Percentiles rank a stretch among this genome's conserved stretches.
Evolutionary conservation across 768 basidiomycete genomes (phyloP).

Genomic region (Trametes cingulata): DNA sequence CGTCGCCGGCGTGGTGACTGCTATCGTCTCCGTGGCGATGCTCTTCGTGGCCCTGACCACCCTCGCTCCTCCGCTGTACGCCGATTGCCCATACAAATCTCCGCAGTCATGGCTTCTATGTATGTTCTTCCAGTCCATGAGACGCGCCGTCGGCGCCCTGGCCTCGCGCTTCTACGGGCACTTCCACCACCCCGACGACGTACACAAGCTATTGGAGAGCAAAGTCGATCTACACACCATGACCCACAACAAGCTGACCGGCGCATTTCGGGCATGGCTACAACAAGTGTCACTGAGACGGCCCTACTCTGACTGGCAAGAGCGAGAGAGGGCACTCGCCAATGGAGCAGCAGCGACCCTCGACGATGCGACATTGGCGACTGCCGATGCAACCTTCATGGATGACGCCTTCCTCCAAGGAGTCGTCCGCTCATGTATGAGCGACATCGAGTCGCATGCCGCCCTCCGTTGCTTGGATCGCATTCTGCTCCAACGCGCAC

Average conservation of each 20-base stretch:
- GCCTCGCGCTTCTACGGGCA: conserved; percentile 10
- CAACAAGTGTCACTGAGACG: not conserved
- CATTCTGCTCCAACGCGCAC: conserved; percentile 15
- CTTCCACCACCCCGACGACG: not conserved
- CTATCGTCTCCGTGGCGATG: conserved; percentile 1
- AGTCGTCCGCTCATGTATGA: conserved; percentile 19
- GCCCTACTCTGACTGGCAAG: conserved; percentile 13
- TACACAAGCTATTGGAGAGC: conserved; percentile 5
- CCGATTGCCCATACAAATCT: conserved; percentile 21
- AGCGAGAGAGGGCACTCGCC: conserved; percentile 12
- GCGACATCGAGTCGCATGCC: conserved; percentile 15
- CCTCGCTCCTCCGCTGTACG: conserved; percentile 8
- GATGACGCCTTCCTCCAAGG: conserved; percentile 21
- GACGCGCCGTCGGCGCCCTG: not conserved
- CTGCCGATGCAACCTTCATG: conserved; percentile 17
- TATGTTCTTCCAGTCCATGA: not conserved
- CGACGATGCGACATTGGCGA: conserved; percentile 12
- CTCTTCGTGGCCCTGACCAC: conserved; percentile 5
- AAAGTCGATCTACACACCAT: not conserved
- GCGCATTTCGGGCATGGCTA: conserved; percentile 1
- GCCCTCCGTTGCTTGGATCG: conserved; percentile 17
- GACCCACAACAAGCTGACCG: conserved; percentile 1
- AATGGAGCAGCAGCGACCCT: not conserved
- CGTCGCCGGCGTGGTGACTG: conserved; percentile 20
- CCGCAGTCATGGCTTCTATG: conserved; percentile 20